phyloP scores from a whole-genome alignment of 352 stramenopile genomes.

The Pythium myriotylum region DNA sequence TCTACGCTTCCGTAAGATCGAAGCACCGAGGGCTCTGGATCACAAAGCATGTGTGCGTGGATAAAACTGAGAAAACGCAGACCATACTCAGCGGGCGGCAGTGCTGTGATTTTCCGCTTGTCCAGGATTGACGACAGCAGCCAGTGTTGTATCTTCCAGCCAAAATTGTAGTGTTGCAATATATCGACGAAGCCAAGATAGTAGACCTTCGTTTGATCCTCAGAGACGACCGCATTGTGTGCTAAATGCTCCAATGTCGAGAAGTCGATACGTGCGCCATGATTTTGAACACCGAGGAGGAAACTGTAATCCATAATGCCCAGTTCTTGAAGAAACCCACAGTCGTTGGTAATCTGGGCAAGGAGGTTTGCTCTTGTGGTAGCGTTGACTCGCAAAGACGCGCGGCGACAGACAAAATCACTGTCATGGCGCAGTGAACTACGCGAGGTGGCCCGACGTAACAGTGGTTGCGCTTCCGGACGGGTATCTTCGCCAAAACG shows the following conservation, averaged over 20 bases:
- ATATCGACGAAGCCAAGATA: slow-evolving; percentile 88
- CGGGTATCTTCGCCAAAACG: slow-evolving; percentile 24
- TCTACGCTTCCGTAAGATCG: slow-evolving; percentile 78
- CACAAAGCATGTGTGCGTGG: slow-evolving; percentile 79
- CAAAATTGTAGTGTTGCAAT: slow-evolving; percentile 84
- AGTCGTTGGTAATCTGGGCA: slow-evolving; percentile 83
- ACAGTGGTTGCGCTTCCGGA: slow-evolving; percentile 58
- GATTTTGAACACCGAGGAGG: slow-evolving; percentile 73
- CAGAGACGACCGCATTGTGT: slow-evolving; percentile 82
- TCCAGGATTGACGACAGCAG: slow-evolving; percentile 69
- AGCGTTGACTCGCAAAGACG: slow-evolving; percentile 69
- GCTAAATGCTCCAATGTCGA: slow-evolving; percentile 54
- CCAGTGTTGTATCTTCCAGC: slow-evolving; percentile 85
- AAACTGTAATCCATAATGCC: slow-evolving; percentile 91
- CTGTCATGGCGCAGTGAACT: slow-evolving; percentile 74
- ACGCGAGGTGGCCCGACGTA: slow-evolving; percentile 48
- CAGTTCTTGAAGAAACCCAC: slow-evolving; percentile 81
- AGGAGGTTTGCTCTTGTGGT: slow-evolving; percentile 74
- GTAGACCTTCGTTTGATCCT: slow-evolving; percentile 71
- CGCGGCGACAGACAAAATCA: slow-evolving; percentile 73
- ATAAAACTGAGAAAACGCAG: slow-evolving; percentile 88
- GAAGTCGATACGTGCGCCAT: slow-evolving; percentile 47
- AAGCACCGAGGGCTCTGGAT: slow-evolving; percentile 52
- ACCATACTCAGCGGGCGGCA: slow-evolving; percentile 82
- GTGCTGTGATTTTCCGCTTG: slow-evolving; percentile 76